Percentiles rank a stretch among this genome's conserved stretches.
Conservation (phyloP, 2,329 filamentous ascomycete genomes). For the Orbilia ellipsospora region DNA sequence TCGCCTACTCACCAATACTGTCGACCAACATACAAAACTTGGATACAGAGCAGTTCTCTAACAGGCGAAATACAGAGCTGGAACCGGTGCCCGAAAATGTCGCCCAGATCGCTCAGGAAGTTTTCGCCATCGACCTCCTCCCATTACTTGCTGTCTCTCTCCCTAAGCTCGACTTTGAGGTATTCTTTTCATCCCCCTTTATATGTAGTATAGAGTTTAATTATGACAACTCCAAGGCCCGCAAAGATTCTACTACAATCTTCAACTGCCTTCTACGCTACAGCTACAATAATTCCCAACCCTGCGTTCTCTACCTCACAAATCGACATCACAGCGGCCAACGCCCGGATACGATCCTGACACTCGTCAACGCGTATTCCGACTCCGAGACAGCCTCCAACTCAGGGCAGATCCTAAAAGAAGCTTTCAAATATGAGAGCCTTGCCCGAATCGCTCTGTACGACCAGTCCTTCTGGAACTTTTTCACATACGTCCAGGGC, state of each 20-base stretch:
- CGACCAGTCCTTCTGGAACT: constrained; percentile 96
- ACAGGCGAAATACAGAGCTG: constrained; percentile 71
- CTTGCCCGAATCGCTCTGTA: constrained; percentile 92
- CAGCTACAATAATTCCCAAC: constrained; percentile 81
- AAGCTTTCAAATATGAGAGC: constrained; percentile 81
- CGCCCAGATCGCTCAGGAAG: constrained; percentile 82
- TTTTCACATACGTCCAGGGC: constrained; percentile 97
- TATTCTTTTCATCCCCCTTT: constrained; percentile 11
- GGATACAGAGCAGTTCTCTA: constrained; percentile 12
- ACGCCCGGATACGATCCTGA: constrained; percentile 59
- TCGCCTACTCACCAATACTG: constrained; percentile 28
- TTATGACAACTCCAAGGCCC: constrained; percentile 72
- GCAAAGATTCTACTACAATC: constrained; percentile 59
- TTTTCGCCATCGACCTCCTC: constrained; percentile 90
- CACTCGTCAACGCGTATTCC: constrained; percentile 58
- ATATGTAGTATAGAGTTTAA: constrained; percentile 67
- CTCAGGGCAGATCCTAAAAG: constrained; percentile 59
- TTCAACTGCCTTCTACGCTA: constrained; percentile 74
- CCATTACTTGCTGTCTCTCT: constrained; percentile 84
- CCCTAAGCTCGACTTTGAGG: constrained; percentile 87
- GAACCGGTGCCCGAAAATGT: constrained; percentile 89
- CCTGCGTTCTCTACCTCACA: constrained; percentile 66
- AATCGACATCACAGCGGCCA: constrained; percentile 59
- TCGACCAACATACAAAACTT: no score
- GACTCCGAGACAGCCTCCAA: constrained; percentile 59